These are phyloP conservation scores for Aegilops tauschii DNA, from an alignment of 176 grass and related monocot species.

Conservation along the genomic window DNA sequence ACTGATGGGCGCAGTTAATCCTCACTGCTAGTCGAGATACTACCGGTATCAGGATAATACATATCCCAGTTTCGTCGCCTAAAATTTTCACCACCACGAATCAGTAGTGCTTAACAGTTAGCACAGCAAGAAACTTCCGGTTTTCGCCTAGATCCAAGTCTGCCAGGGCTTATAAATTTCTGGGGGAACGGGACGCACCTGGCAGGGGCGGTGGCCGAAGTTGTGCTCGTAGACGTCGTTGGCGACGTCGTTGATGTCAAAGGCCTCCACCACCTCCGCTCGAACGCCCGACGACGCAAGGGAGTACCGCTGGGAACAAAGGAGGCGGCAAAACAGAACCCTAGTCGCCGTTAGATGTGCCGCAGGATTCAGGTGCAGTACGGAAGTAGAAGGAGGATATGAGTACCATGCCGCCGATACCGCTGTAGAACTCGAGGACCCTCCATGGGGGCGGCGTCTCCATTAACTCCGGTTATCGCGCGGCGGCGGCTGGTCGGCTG, in stretches of 20 bases:
- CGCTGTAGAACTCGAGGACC: conserved; percentile 98
- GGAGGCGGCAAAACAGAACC: conserved; percentile 28
- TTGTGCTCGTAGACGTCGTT: conserved; percentile 95
- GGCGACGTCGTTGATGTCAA: conserved; percentile 89
- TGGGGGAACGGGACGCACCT: conserved; percentile 39
- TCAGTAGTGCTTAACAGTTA: neutral
- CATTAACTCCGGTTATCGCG: conserved; percentile 28
- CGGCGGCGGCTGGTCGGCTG: conserved; percentile 1
- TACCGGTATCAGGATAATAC: neutral
- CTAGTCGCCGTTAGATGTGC: conserved; percentile 34
- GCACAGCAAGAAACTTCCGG: neutral
- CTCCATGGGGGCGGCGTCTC: conserved; percentile 47
- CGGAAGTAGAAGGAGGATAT: neutral
- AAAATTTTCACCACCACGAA: neutral
- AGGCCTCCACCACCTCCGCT: conserved; percentile 77
- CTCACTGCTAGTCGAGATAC: neutral
- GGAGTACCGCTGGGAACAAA: conserved; percentile 65
- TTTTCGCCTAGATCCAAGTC: neutral
- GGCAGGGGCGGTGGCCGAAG: conserved; percentile 82
- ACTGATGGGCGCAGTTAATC: neutral
- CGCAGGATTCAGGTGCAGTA: neutral
- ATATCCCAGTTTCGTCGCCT: neutral
- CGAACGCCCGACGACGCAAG: conserved; percentile 51
- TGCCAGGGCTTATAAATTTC: neutral
- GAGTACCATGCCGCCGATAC: conserved; percentile 82